Conservation (phyloP, 208 protist genomes). For the Crithidia thermophila region DNA sequence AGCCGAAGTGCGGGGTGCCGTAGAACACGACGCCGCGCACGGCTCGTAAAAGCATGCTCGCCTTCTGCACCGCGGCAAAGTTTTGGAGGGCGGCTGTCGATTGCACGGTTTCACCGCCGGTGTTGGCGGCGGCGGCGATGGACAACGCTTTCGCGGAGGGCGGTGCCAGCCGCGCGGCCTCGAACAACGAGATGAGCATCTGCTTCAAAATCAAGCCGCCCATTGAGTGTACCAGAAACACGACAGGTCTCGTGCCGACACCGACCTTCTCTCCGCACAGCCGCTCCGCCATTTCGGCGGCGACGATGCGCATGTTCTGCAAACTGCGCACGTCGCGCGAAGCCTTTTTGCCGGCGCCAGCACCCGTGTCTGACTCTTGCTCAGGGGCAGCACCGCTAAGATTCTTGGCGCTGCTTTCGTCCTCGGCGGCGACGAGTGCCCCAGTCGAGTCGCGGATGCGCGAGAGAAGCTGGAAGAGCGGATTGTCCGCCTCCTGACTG, state of each 20-base stretch:
- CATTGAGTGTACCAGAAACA: conserved; percentile 74
- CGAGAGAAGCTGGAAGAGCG: conserved; percentile 14
- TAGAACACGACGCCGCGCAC: conserved; percentile 74
- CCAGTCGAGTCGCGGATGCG: conserved; percentile 13
- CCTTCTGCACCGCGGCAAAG: conserved; percentile 7
- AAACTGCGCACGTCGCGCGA: conserved; percentile 19
- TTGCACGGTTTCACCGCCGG: not conserved
- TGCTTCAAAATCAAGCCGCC: conserved; percentile 68
- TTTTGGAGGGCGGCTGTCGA: not conserved
- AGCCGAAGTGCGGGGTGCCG: conserved; percentile 75
- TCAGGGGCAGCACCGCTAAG: not conserved
- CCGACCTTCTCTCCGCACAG: conserved; percentile 41
- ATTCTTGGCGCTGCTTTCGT: conserved; percentile 3
- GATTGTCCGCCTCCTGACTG: not conserved
- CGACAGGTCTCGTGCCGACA: conserved; percentile 49
- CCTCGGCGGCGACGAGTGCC: conserved; percentile 6
- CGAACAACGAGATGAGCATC: conserved; percentile 54
- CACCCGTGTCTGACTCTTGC: not conserved
- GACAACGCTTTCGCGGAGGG: not conserved
- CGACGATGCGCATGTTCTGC: conserved; percentile 46
- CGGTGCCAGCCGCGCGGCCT: conserved; percentile 18
- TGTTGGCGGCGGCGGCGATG: not conserved
- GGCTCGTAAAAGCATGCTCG: conserved; percentile 35
- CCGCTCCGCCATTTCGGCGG: conserved; percentile 49
- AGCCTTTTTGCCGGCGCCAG: not conserved